Evolutionary conservation across 208 protist species (phyloP).

Genomic region (Trypanosoma avium): DNA sequence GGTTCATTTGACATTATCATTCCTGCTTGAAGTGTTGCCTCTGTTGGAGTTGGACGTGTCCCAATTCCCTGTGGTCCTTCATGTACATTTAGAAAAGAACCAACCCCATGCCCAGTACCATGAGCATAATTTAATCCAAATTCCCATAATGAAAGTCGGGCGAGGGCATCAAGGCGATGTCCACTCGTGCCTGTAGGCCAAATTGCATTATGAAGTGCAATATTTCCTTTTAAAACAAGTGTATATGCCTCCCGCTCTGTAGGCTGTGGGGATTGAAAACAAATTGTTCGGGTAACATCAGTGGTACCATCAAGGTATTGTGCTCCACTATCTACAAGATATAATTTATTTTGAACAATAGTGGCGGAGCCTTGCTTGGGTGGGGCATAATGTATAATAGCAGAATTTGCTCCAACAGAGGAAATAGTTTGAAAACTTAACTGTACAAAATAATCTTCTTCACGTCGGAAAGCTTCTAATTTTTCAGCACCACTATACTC

Average conservation of each 20-base stretch:
- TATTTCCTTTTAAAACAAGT: conserved; percentile 95
- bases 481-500: conserved; percentile 84
- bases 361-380: conserved; percentile 53
- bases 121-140: conserved; percentile 95
- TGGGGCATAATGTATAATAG: conserved; percentile 96
- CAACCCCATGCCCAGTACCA: conserved; percentile 97
- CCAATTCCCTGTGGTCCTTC: conserved; percentile 92
- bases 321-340: conserved; percentile 95
- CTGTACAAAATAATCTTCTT: conserved; percentile 81
- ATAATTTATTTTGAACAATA: conserved; percentile 73
- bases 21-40: conserved; percentile 52
- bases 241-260: conserved; percentile 93
- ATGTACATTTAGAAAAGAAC: conserved; percentile 96
- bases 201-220: conserved; percentile 74
- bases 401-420: conserved; percentile 86
- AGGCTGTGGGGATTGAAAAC: conserved; percentile 66
- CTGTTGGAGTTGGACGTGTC: conserved; percentile 40
- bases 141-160: conserved; percentile 90
- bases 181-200: conserved; percentile 90
- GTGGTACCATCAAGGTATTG: conserved; percentile 97
- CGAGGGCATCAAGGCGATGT: conserved; percentile 87
- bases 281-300: conserved; percentile 96
- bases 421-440: conserved; percentile 94
- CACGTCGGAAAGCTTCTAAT: conserved; percentile 78
- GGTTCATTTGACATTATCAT: conserved; percentile 92